Evolutionary conservation across 176 grass and related monocot genomes (phyloP), one percentile per base, ranked within the genome.

Genomic region (Puya raimondii): DNA sequence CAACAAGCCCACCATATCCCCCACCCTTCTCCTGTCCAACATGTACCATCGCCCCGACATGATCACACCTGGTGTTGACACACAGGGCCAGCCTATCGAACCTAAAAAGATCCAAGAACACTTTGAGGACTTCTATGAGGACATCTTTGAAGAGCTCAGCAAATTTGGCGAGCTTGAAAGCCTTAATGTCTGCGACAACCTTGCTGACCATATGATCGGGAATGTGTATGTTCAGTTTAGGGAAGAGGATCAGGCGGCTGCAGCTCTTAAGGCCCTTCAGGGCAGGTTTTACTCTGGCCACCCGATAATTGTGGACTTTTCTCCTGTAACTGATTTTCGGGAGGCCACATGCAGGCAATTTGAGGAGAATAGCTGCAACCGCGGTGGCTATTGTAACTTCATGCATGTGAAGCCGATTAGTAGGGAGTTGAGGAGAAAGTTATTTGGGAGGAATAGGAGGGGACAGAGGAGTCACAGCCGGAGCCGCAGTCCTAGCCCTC

Each of bases 281-380:
- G 73, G 72, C 12, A 56, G 72, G 21, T 64, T 74, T 23, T 74
- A 74, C 50, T 76, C 49, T 12, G 73, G 73, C 4, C 73, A 49
- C 11, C 73, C 73, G 0, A 76, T 76, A 76, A 76, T 68, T 76
- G 64, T 76, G 23, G 74, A 67, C 64, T 76, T 76, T 50, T 67
- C 50, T 22, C 64, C 50, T 16, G 64, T 76, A 10, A 67, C 25
- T 1, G 50, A 67, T 51, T 76, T 76, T 22, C 25, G 50, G 25
- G 74, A 76, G 51, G 74, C 50, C 49, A 76, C 74, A 13, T 76
- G 74, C 64, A 15, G 74, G 15, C 64, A 76, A 29, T 76, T 23
- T 48, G 64, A 68, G 50, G 64, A 76, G 61, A 68, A 76, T 56
- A 68, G 74, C 15, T 76, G 74, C 51, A 76, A 76, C 16, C 64